Evolutionary conservation across 2,329 filamentous ascomycete genomes (phyloP).

Genomic region (Colletotrichum sp.): DNA sequence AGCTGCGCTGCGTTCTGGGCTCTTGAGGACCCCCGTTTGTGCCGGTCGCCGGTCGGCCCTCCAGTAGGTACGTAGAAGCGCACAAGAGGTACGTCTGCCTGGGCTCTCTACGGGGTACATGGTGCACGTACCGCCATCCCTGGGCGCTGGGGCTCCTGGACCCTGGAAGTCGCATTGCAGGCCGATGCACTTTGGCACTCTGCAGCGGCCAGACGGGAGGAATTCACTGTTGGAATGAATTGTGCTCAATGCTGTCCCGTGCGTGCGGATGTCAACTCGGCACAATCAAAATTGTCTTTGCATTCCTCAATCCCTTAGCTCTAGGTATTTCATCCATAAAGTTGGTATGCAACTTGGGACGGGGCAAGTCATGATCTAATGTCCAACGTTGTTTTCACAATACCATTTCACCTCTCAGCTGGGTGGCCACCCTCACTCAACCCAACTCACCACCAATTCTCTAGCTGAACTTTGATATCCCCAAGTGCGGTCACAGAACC

Average conservation of each 20-base stretch:
- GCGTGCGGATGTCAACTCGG: not conserved
- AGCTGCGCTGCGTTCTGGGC: not conserved
- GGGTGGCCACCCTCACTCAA: not conserved
- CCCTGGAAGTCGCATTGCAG: conserved; percentile 7
- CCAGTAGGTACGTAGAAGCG: not conserved
- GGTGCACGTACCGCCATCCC: not conserved
- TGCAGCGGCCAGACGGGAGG: not conserved
- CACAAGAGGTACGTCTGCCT: not conserved
- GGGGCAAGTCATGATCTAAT: not conserved
- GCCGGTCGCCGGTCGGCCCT: not conserved
- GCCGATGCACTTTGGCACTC: not conserved
- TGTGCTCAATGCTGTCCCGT: not conserved
- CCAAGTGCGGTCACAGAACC: not conserved
- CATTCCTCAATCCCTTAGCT: not conserved
- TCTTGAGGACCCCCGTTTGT: not conserved
- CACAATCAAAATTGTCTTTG: not conserved
- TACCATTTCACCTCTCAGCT: not conserved
- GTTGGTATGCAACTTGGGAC: not conserved
- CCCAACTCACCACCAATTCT: not conserved
- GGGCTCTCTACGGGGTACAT: not conserved
- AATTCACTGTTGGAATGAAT: not conserved
- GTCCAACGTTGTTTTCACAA: not conserved
- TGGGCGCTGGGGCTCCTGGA: not conserved
- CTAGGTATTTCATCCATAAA: not conserved
- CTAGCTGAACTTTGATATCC: not conserved